These are phyloP conservation scores for Epichloe uncinata DNA, from an alignment of 2,329 filamentous ascomycete species.

Conservation along the genomic window DNA sequence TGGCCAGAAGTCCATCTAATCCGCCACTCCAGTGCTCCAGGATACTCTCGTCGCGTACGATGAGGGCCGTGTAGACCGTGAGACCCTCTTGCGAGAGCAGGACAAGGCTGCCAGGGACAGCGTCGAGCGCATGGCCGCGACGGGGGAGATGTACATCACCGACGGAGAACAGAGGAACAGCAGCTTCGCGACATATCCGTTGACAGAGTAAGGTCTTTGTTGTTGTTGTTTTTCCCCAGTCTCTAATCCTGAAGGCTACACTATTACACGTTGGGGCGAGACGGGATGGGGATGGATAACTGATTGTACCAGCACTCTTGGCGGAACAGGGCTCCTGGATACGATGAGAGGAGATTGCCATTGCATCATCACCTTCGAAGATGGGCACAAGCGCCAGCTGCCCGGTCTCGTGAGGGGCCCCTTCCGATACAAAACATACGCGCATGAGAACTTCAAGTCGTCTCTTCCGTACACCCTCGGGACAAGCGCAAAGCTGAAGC, in stretches of 20 bases:
- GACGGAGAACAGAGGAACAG: constrained; percentile 8
- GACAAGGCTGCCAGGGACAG: constrained; percentile 6
- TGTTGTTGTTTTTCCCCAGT: too few species aligned
- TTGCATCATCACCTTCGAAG: constrained; percentile 6
- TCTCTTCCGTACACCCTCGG: constrained; percentile 4
- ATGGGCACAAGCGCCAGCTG: constrained; percentile 8
- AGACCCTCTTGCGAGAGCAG: constrained; percentile 1
- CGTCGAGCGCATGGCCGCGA: constrained; percentile 4
- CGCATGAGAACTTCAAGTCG: constrained; percentile 4
- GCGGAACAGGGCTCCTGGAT: constrained; percentile 3
- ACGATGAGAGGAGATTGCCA: constrained; percentile 6
- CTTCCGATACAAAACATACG: constrained; percentile 6
- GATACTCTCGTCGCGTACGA: constrained; percentile 5
- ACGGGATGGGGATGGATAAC: not conserved
- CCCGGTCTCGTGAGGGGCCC: constrained; percentile 5
- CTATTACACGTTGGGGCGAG: not conserved
- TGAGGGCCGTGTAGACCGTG: constrained; percentile 3
- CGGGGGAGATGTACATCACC: constrained; percentile 5
- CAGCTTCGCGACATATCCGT: constrained; percentile 7
- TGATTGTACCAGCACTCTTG: constrained; percentile 2
- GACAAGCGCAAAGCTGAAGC: constrained; percentile 3
- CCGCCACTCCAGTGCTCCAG: constrained; percentile 1
- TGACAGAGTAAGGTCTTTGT: constrained; percentile 3
- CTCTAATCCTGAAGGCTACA: not conserved
- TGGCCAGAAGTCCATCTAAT: not conserved